These are phyloP conservation scores for Nakaseomyces kungkrabaensis DNA, from an alignment of 1,139 yeast species.

Conservation along the genomic window DNA sequence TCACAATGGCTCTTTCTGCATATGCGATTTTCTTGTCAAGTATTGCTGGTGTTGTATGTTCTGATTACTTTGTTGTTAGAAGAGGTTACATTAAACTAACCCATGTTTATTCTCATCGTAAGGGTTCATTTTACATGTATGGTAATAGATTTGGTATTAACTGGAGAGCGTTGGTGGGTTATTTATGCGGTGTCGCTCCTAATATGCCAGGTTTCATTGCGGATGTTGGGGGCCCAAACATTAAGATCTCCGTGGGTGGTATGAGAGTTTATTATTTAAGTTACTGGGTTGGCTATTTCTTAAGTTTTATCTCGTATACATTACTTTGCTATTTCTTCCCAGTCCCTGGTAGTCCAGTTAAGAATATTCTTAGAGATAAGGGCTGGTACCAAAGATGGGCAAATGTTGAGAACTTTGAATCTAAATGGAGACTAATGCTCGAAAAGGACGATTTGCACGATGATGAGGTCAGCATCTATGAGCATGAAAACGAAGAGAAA, in stretches of 20 bases:
- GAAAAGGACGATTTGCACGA: conserved; percentile 14
- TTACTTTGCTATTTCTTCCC: conserved; percentile 47
- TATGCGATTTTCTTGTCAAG: conserved; percentile 81
- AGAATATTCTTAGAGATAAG: conserved; percentile 38
- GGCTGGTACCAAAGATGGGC: conserved; percentile 55
- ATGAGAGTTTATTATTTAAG: conserved; percentile 59
- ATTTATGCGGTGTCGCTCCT: conserved; percentile 65
- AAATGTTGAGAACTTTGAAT: conserved; percentile 57
- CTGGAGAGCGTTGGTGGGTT: conserved; percentile 73
- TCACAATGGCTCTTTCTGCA: conserved; percentile 77
- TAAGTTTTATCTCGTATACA: conserved; percentile 45
- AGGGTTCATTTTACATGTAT: conserved; percentile 48
- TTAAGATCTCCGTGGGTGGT: conserved; percentile 62
- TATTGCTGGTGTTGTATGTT: conserved; percentile 72
- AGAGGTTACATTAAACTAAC: conserved; percentile 59
- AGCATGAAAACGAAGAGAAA: conserved; percentile 13
- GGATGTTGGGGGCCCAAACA: conserved; percentile 49
- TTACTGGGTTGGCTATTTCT: conserved; percentile 64
- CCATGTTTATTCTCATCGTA: conserved; percentile 46
- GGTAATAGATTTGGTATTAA: conserved; percentile 52
- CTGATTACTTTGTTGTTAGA: conserved; percentile 69
- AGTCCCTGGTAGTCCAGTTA: conserved; percentile 46
- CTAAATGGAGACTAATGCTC: conserved; percentile 24
- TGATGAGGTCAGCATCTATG: conserved; percentile 17
- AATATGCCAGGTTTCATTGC: conserved; percentile 87